Percentiles rank a stretch among this genome's conserved stretches.
Evolutionary conservation across 1,284 basidiomycete species (phyloP).

Genomic region (Phellinidium pouzarii): DNA sequence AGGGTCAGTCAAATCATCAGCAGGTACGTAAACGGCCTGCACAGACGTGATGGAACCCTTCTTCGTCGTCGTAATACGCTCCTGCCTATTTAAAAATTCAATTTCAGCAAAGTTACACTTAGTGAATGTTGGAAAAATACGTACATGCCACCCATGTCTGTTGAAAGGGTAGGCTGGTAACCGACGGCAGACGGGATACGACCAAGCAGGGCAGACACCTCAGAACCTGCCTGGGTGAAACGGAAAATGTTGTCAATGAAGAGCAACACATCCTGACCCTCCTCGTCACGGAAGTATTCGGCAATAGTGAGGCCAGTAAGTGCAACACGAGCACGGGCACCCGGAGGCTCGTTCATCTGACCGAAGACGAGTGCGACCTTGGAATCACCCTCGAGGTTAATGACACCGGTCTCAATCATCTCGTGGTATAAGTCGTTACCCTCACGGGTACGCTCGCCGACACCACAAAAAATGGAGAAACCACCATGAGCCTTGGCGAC

Average conservation of each 20-base stretch:
- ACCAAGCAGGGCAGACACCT: slow-evolving; percentile 98
- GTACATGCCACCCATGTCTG: slow-evolving; percentile 99
- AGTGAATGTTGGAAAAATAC: slow-evolving; percentile 29
- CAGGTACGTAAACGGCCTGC: slow-evolving; percentile 96
- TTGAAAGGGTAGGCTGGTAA: slow-evolving; percentile 99
- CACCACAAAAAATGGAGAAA: slow-evolving; percentile 99
- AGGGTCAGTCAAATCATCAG: slow-evolving; percentile 99
- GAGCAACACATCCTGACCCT: slow-evolving; percentile 98
- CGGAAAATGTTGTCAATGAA: slow-evolving; percentile 99
- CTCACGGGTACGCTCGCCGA: slow-evolving; percentile 99
- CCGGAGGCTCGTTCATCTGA: slow-evolving; percentile 99
- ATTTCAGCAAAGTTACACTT: slow-evolving; percentile 1
- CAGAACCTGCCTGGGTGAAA: slow-evolving; percentile 99
- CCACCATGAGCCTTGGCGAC: slow-evolving; percentile 99
- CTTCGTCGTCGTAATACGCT: slow-evolving; percentile 99
- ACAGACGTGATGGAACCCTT: slow-evolving; percentile 99
- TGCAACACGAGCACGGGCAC: slow-evolving; percentile 99
- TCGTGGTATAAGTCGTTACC: slow-evolving; percentile 99
- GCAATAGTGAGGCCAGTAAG: slow-evolving; percentile 98
- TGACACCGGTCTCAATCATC: slow-evolving; percentile 99
- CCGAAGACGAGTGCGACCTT: slow-evolving; percentile 99
- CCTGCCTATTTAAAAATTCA: slow-evolving; percentile 56
- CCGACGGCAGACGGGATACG: slow-evolving; percentile 99
- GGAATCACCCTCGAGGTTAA: slow-evolving; percentile 97
- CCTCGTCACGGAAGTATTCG: slow-evolving; percentile 99